Percentiles rank a stretch among this genome's conserved stretches.
These are phyloP conservation scores for Paraphoma chrysanthemicola DNA, from an alignment of 2,329 filamentous ascomycete genomes.

Conservation along the genomic window DNA sequence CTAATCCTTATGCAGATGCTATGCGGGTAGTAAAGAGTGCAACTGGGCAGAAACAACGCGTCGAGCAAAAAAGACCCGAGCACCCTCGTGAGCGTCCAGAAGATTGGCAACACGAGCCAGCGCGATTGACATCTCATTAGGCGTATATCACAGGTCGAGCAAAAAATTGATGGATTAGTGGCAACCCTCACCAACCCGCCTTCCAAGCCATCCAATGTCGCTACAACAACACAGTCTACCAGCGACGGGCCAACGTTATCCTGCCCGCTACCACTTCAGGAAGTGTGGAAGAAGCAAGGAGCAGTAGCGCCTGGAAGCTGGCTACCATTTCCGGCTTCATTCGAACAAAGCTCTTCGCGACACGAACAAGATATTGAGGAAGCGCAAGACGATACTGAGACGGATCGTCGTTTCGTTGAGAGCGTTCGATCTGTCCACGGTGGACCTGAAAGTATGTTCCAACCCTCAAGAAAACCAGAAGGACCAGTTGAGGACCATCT, in stretches of 20 bases:
- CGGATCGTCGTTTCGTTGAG: conserved; percentile 31
- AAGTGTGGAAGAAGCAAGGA: conserved; percentile 3
- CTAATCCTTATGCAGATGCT: conserved; percentile 28
- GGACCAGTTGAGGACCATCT: conserved; percentile 28
- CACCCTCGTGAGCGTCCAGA: conserved; percentile 38
- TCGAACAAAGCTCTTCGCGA: conserved; percentile 16
- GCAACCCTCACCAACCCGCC: conserved; percentile 31
- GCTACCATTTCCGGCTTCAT: conserved; percentile 33
- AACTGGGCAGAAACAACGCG: conserved; percentile 41
- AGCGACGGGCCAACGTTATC: neutral
- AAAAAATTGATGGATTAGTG: conserved; percentile 45
- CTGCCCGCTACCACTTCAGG: neutral
- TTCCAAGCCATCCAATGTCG: neutral
- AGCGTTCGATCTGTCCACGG: conserved; percentile 34
- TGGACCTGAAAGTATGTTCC: conserved; percentile 22
- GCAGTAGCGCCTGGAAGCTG: conserved; percentile 33
- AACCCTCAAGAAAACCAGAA: conserved; percentile 23
- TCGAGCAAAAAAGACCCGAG: conserved; percentile 32
- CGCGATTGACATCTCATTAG: conserved; percentile 9
- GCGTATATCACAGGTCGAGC: conserved; percentile 45
- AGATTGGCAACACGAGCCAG: no score
- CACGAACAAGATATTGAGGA: conserved; percentile 9
- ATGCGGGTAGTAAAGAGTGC: conserved; percentile 33
- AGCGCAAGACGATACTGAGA: conserved; percentile 16
- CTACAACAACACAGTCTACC: neutral